A percentile compares a stretch with the other conserved stretches of the same genome.
Evolutionary conservation across 768 basidiomycete species (phyloP).

Genomic region (Glaciozyma antarctica): DNA sequence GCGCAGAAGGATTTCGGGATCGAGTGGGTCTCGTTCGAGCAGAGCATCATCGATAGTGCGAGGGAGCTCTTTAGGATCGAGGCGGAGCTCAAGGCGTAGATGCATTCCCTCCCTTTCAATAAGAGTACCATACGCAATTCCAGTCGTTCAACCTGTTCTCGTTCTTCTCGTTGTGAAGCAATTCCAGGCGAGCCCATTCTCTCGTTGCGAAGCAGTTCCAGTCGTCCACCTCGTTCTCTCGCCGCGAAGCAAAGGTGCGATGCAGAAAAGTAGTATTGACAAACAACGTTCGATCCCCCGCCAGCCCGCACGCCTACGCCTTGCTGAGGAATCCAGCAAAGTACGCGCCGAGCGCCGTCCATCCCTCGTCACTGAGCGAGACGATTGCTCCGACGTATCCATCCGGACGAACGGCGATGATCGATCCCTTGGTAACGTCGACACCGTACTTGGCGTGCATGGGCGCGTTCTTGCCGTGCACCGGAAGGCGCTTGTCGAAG

Average conservation of each 20-base stretch:
- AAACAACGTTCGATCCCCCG: too few species aligned
- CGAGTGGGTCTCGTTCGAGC: conserved; percentile 22
- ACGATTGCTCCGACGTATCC: conserved; percentile 38
- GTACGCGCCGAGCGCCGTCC: conserved; percentile 36
- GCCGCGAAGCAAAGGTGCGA: too few species aligned
- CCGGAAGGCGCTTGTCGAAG: conserved; percentile 29
- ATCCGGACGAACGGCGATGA: conserved; percentile 39
- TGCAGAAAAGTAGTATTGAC: too few species aligned
- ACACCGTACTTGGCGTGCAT: conserved; percentile 36
- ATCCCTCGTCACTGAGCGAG: conserved; percentile 33
- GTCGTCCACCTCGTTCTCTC: too few species aligned
- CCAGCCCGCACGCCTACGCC: too few species aligned
- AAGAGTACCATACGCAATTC: too few species aligned
- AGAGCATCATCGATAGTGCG: conserved; percentile 17
- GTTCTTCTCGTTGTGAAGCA: too few species aligned
- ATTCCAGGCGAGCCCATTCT: too few species aligned
- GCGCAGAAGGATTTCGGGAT: conserved; percentile 20
- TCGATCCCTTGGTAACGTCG: conserved; percentile 33
- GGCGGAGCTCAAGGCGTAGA: conserved; percentile 14
- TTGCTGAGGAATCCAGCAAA: conserved; percentile 34
- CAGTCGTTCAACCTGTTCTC: too few species aligned
- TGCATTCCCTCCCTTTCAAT: too few species aligned
- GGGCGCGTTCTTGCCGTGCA: conserved; percentile 19
- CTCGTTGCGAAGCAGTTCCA: too few species aligned
- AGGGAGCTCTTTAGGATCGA: conserved; percentile 18